Evolutionary conservation across 768 basidiomycete genomes (phyloP).

Genomic region (Lactifluus volemus): DNA sequence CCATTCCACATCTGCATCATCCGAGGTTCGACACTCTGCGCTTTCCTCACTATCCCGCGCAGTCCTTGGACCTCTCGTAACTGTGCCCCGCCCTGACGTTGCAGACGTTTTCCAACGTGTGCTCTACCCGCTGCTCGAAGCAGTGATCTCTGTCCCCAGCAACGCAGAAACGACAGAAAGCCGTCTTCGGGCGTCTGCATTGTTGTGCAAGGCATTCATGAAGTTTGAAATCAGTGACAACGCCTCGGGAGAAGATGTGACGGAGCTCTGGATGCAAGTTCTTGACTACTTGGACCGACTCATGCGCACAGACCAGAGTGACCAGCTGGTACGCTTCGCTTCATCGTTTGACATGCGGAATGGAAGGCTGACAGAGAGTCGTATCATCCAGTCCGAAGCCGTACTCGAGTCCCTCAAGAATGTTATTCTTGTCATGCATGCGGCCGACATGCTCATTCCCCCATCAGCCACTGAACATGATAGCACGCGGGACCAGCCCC

Average conservation of each 20-base stretch:
- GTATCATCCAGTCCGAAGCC: conserved; percentile 70
- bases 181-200: conserved; percentile 74
- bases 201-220: conserved; percentile 94
- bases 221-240: conserved; percentile 76
- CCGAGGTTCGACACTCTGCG: conserved; percentile 31
- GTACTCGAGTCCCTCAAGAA: conserved; percentile 96
- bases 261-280: conserved; percentile 80
- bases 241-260: conserved; percentile 47
- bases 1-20: conserved; percentile 13
- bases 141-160: conserved; percentile 78
- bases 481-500: conserved; percentile 48
- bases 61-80: conserved; percentile 17
- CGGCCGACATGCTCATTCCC: conserved; percentile 73
- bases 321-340: conserved; percentile 64
- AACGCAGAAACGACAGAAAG: conserved; percentile 86
- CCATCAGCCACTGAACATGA: conserved; percentile 34
- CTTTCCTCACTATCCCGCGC: conserved; percentile 49
- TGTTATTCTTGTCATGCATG: conserved; percentile 92
- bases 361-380: neutral
- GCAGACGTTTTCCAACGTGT: conserved; percentile 84
- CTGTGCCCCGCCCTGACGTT: conserved; percentile 46
- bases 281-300: conserved; percentile 82
- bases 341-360: neutral
- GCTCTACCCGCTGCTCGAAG: conserved; percentile 87
- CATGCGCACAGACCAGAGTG: conserved; percentile 77